Conservation (phyloP, 2,329 filamentous ascomycete species). For the Monosporascus cannonballus region DNA sequence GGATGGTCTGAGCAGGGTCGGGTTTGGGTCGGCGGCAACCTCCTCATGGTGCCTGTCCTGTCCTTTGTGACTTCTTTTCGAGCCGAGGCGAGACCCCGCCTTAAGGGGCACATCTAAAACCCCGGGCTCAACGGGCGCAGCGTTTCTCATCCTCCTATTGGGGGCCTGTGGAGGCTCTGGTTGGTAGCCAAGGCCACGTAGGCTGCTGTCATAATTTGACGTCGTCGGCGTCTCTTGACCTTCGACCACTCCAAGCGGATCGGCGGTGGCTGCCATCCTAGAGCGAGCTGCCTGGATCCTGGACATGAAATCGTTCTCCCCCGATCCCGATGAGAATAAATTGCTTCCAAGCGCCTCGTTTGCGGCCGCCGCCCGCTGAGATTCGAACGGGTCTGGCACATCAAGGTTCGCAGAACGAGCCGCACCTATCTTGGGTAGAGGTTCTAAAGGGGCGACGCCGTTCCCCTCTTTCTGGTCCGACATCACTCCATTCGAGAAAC, state of each 20-base stretch:
- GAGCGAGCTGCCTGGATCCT: slow-evolving; percentile 48
- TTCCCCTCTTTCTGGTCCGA: slow-evolving; percentile 33
- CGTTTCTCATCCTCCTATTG: slow-evolving; percentile 46
- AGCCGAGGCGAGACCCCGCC: slow-evolving; percentile 51
- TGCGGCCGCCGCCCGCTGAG: slow-evolving; percentile 33
- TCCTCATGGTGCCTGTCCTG: slow-evolving; percentile 35
- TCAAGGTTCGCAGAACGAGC: slow-evolving; percentile 32
- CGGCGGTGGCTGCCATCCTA: slow-evolving; percentile 34
- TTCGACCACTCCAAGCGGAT: slow-evolving; percentile 37
- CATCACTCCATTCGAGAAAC: slow-evolving; percentile 22
- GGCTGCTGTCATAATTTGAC: slow-evolving; percentile 33
- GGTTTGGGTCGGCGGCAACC: slow-evolving; percentile 34
- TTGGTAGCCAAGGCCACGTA: slow-evolving; percentile 24
- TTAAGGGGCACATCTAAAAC: slow-evolving; percentile 55
- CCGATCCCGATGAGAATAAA: slow-evolving; percentile 33
- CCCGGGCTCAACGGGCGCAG: slow-evolving; percentile 45
- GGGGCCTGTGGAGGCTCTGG: slow-evolving; percentile 47
- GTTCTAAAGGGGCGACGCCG: slow-evolving; percentile 31
- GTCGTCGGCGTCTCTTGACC: slow-evolving; percentile 58
- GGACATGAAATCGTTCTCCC: slow-evolving; percentile 50
- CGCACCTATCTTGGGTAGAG: slow-evolving; percentile 34
- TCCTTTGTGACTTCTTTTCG: slow-evolving; percentile 31
- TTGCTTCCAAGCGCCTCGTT: slow-evolving; percentile 35
- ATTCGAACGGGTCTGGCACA: slow-evolving; percentile 46
- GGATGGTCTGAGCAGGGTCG: slow-evolving; percentile 32